Evolutionary conservation across 805 yeast genomes (phyloP).

Genomic region (Candida pini): DNA sequence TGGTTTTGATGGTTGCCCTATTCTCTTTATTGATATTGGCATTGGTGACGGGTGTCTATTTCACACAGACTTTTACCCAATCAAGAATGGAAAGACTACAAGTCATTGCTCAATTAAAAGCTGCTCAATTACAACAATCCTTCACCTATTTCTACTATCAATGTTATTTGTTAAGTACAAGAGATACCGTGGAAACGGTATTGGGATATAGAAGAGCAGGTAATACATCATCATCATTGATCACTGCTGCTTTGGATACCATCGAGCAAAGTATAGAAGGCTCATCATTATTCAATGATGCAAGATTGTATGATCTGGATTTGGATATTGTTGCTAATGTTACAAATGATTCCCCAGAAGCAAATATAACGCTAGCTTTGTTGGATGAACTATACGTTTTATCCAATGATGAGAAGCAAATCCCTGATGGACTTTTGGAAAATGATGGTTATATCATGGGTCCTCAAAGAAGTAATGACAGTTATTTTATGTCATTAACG

Average conservation of each 20-base stretch:
- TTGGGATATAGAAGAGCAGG: constrained; percentile 66
- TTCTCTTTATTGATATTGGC: constrained; percentile 64
- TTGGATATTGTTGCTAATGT: constrained; percentile 42
- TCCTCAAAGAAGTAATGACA: constrained; percentile 46
- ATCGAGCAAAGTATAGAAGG: constrained; percentile 60
- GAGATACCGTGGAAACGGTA: constrained; percentile 56
- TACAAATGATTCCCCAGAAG: constrained; percentile 27
- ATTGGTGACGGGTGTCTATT: constrained; percentile 70
- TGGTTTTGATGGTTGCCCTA: constrained; percentile 64
- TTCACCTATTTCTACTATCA: constrained; percentile 62
- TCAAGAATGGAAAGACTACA: constrained; percentile 65
- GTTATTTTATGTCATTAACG: constrained; percentile 67
- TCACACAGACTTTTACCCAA: constrained; percentile 53
- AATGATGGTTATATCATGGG: constrained; percentile 55
- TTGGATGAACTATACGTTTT: constrained; percentile 36
- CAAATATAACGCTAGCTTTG: constrained; percentile 31
- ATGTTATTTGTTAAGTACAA: constrained; percentile 55
- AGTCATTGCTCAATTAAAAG: constrained; percentile 75
- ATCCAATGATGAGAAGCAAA: constrained; percentile 9
- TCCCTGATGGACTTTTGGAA: constrained; percentile 39
- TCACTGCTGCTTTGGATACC: constrained; percentile 41
- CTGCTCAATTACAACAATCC: constrained; percentile 71
- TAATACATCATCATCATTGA: constrained; percentile 47
- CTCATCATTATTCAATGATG: constrained; percentile 57
- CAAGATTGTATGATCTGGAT: constrained; percentile 60